Evolutionary conservation across 139 green algal genomes (phyloP).

Genomic region (Mesotaenium endlicherianum): DNA sequence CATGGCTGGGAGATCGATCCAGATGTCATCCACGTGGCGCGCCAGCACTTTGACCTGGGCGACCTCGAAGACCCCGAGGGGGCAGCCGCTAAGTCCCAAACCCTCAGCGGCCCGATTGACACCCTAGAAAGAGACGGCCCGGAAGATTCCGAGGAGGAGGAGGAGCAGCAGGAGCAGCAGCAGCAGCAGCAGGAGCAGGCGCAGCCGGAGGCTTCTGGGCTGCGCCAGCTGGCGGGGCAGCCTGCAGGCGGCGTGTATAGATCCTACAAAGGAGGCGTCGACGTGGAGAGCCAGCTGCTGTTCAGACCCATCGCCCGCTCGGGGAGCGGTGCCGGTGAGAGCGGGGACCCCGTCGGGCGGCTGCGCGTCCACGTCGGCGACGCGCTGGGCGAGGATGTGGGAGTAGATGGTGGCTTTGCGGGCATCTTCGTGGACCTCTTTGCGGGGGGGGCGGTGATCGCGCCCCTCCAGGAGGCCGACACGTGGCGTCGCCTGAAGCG

Average conservation of each 20-base stretch:
- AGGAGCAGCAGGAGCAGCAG: neutral
- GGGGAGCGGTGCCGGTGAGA: neutral
- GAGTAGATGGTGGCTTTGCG: conserved; percentile 15
- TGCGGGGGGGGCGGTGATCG: conserved; percentile 9
- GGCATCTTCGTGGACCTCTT: conserved; percentile 40
- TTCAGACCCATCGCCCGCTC: neutral
- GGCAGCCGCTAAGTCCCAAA: neutral
- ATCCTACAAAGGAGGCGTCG: too few species aligned
- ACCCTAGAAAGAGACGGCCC: too few species aligned
- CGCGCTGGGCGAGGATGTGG: conserved; percentile 5
- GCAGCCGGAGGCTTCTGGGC: neutral
- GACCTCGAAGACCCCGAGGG: conserved; percentile 2
- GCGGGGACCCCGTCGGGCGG: neutral
- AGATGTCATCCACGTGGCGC: conserved; percentile 3
- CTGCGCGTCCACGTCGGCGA: conserved; percentile 22
- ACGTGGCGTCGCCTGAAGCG: conserved; percentile 12
- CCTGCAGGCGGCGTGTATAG: too few species aligned
- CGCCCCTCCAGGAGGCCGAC: conserved; percentile 17
- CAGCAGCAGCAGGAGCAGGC: neutral
- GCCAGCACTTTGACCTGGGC: conserved; percentile 20
- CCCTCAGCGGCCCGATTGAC: too few species aligned
- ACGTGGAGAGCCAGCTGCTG: neutral
- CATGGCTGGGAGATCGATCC: conserved; percentile 39
- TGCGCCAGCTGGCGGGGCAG: neutral
- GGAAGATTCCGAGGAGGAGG: neutral